Conservation (phyloP, 106 monocot genomes). For the Allium cepa region DNA sequence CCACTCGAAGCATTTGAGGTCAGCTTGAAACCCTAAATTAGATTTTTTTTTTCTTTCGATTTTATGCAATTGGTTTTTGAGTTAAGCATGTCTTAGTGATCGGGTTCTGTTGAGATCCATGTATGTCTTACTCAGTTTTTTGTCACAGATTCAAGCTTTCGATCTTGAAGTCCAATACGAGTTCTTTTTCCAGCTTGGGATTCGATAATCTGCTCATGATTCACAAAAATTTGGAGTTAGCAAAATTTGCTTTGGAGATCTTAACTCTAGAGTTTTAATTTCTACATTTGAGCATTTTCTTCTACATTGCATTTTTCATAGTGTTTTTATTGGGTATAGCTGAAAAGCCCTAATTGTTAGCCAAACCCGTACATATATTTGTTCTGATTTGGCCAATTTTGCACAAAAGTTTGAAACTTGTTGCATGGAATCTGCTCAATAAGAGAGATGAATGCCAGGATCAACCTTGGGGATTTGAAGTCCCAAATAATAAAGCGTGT, state of each 20-base stretch:
- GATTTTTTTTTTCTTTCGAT: neutral
- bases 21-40: constrained; percentile 6
- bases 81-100: neutral
- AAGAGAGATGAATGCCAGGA: constrained; percentile 17
- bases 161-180: neutral
- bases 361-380: constrained; percentile 5
- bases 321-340: neutral
- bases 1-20: constrained; percentile 5
- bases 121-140: neutral
- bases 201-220: constrained; percentile 13
- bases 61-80: neutral
- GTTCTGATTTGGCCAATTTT: constrained; percentile 5
- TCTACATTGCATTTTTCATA: constrained; percentile 6
- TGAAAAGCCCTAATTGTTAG: constrained; percentile 16
- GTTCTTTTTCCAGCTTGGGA: neutral
- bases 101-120: constrained; percentile 5
- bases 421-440: constrained; percentile 15
- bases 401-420: constrained; percentile 1
- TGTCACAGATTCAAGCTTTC: neutral
- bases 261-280: constrained; percentile 9
- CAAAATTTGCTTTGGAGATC: constrained; percentile 6
- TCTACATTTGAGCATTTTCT: constrained; percentile 4
- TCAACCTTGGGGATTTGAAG: constrained; percentile 41
- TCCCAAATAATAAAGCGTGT: constrained; percentile 28
- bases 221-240: neutral